These are phyloP conservation scores for Thielaviopsis euricoi DNA, from an alignment of 2,329 filamentous ascomycete genomes.

Conservation along the genomic window DNA sequence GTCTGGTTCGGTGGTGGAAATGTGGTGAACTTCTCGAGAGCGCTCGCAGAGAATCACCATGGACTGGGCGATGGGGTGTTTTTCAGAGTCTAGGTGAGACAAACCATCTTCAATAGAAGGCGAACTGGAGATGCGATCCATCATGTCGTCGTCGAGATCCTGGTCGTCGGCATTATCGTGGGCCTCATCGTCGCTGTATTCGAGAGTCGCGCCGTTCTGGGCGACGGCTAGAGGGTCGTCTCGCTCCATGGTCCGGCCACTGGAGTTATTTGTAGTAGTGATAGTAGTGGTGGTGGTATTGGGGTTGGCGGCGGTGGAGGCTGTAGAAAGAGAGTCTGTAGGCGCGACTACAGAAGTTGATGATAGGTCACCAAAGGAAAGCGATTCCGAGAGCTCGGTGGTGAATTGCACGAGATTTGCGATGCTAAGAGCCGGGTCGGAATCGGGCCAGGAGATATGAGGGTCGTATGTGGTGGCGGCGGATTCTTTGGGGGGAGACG, in stretches of 20 bases:
- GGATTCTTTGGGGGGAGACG: not conserved
- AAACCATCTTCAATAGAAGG: constrained; percentile 98
- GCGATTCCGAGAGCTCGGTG: not conserved
- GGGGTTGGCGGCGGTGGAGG: constrained; percentile 2
- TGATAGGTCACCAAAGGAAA: not conserved
- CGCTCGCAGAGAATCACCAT: not conserved
- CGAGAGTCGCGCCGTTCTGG: constrained; percentile 33
- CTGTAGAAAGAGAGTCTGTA: not conserved
- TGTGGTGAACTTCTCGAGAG: not conserved
- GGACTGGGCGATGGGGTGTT: not conserved
- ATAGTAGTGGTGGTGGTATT: constrained; percentile 15
- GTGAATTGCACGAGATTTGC: not conserved
- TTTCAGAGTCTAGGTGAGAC: constrained; percentile 32
- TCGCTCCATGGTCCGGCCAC: constrained; percentile 24
- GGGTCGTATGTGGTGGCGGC: not conserved
- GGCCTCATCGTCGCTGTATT: constrained; percentile 25
- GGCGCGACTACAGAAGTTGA: not conserved
- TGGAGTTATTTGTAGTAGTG: constrained; percentile 20
- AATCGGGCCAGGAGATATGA: not conserved
- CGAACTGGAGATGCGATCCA: constrained; percentile 97
- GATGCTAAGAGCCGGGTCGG: not conserved
- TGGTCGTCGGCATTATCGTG: constrained; percentile 57
- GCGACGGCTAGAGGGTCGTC: constrained; percentile 43
- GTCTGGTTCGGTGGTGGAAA: not conserved
- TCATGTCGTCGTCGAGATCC: constrained; percentile 76